phyloP scores from a whole-genome alignment of 768 basidiomycete species.

The Tremella mesenterica region DNA sequence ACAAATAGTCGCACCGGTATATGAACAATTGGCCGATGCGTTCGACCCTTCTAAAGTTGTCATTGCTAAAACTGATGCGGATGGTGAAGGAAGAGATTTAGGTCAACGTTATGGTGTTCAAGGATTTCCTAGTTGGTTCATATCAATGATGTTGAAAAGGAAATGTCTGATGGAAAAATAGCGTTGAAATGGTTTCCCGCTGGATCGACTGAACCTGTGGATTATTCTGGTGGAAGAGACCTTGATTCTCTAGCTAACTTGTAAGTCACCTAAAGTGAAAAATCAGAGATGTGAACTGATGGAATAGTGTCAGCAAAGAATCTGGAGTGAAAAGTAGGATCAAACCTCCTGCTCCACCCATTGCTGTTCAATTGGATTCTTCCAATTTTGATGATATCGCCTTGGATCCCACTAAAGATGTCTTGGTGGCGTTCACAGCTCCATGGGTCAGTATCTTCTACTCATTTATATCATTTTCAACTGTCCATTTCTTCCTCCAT shows the following conservation, averaged over 20 bases:
- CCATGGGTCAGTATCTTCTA: slow-evolving; percentile 45
- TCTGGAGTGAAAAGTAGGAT: slow-evolving; percentile 78
- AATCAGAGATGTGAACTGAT: neutral
- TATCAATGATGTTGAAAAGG: too few species aligned
- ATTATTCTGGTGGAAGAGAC: slow-evolving; percentile 71
- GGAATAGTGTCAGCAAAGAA: slow-evolving; percentile 64
- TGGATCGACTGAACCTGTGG: slow-evolving; percentile 54
- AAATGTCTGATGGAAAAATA: slow-evolving; percentile 38
- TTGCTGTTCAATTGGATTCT: slow-evolving; percentile 58
- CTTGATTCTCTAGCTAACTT: slow-evolving; percentile 62
- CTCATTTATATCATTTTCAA: neutral
- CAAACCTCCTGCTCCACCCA: slow-evolving; percentile 71
- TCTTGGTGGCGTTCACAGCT: slow-evolving; percentile 58
- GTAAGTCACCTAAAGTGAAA: neutral
- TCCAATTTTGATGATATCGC: slow-evolving; percentile 69
- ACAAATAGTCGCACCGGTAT: slow-evolving; percentile 69
- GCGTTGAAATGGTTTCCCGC: slow-evolving; percentile 86
- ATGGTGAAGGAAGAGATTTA: slow-evolving; percentile 68
- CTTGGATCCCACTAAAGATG: slow-evolving; percentile 62
- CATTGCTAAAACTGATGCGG: slow-evolving; percentile 87
- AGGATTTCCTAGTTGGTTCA: slow-evolving; percentile 72
- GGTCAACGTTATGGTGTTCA: slow-evolving; percentile 67
- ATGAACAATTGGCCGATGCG: slow-evolving; percentile 83
- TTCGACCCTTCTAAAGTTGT: slow-evolving; percentile 61
- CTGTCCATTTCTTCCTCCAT: neutral